These are phyloP conservation scores for Russula sp. DNA, from an alignment of 768 basidiomycete species.

Conservation along the genomic window DNA sequence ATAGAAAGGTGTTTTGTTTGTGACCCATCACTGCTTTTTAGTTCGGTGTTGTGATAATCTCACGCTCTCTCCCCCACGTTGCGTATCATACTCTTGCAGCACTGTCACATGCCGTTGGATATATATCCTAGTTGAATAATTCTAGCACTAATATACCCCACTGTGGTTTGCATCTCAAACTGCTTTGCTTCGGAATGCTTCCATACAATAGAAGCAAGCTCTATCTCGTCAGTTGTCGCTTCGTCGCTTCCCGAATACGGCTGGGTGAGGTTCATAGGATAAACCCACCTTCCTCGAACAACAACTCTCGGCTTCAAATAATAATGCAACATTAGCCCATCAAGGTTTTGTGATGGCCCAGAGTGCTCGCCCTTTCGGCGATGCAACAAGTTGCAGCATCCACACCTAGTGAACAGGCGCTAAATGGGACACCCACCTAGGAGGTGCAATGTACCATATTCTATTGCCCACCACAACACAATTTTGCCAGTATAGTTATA, in stretches of 20 bases:
- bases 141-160: slow-evolving; percentile 22
- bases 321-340: background rate
- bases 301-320: background rate
- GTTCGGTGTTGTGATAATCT: slow-evolving; percentile 14
- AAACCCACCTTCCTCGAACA: background rate
- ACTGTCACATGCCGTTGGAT: slow-evolving; percentile 15
- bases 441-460: background rate
- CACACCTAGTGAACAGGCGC: background rate
- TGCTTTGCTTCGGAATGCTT: slow-evolving; percentile 9
- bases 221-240: slow-evolving; percentile 1
- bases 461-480: background rate
- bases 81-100: slow-evolving; percentile 18
- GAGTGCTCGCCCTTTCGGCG: background rate
- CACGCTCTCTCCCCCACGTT: background rate
- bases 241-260: slow-evolving; percentile 1
- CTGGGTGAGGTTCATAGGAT: background rate
- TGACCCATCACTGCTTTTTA: slow-evolving; percentile 9
- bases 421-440: background rate
- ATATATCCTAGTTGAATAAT: slow-evolving; percentile 22
- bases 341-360: background rate
- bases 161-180: slow-evolving; percentile 10
- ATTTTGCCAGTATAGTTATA: background rate
- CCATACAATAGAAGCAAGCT: slow-evolving; percentile 11
- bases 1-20: slow-evolving; percentile 15
- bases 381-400: slow-evolving; percentile 1